phyloP scores from a whole-genome alignment of 768 basidiomycete species.

The Boletus rex-veris region DNA sequence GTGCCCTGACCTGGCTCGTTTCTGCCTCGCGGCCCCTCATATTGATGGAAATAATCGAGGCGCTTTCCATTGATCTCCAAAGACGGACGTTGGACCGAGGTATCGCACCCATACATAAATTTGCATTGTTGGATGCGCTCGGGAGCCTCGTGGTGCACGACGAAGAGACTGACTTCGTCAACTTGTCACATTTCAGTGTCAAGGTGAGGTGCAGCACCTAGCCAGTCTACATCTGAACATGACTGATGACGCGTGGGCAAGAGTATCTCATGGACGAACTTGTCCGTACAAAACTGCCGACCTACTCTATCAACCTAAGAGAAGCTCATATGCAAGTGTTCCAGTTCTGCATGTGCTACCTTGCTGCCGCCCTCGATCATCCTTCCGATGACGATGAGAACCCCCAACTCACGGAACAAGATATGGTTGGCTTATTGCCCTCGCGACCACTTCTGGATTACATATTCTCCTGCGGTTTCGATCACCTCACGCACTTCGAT shows the following conservation, averaged over 20 bases:
- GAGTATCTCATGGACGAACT: slow-evolving; percentile 13
- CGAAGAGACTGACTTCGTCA: slow-evolving; percentile 5
- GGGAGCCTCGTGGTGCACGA: slow-evolving; percentile 15
- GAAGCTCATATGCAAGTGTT: neutral
- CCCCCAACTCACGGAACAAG: too few species aligned
- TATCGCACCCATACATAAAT: slow-evolving; percentile 1
- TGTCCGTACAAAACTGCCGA: neutral
- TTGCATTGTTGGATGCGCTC: slow-evolving; percentile 11
- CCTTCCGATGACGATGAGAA: neutral
- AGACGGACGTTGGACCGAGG: slow-evolving; percentile 3
- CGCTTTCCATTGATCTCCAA: slow-evolving; percentile 7
- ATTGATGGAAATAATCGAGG: slow-evolving; percentile 11
- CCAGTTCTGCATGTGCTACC: neutral
- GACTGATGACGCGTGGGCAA: neutral
- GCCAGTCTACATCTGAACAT: too few species aligned
- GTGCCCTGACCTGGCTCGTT: slow-evolving; percentile 18
- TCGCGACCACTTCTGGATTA: neutral
- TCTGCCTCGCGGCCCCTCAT: slow-evolving; percentile 13
- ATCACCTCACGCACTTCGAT: neutral
- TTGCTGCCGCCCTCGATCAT: neutral
- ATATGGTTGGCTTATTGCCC: too few species aligned
- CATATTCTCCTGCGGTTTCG: neutral
- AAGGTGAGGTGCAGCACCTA: slow-evolving; percentile 10
- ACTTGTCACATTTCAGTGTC: slow-evolving; percentile 24
- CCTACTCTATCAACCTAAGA: neutral